phyloP scores from a whole-genome alignment of 2,329 filamentous ascomycete species.

The Ciborinia camelliae region DNA sequence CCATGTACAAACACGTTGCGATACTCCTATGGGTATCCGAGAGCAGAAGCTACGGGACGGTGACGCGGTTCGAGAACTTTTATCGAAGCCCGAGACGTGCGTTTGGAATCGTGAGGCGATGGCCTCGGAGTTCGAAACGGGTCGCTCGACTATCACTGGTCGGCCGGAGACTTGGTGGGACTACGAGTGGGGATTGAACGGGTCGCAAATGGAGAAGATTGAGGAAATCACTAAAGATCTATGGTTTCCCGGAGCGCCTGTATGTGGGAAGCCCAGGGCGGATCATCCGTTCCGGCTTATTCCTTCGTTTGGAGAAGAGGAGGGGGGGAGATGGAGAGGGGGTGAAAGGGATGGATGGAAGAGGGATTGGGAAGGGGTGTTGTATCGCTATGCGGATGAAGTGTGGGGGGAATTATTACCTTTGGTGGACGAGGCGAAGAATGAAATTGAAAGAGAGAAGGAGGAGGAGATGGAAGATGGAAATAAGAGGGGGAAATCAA shows the following conservation, averaged over 20 bases:
- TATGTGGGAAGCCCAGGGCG: neutral
- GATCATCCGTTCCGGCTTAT: too few species aligned
- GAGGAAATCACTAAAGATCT: slow-evolving; percentile 11
- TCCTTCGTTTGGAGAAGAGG: neutral
- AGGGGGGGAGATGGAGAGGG: too few species aligned
- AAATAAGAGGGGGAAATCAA: slow-evolving; percentile 18
- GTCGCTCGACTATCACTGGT: too few species aligned
- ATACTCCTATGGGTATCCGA: neutral
- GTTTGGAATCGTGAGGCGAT: neutral
- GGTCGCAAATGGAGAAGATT: neutral
- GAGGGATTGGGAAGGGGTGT: slow-evolving; percentile 49
- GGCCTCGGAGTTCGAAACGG: too few species aligned
- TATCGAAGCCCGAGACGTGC: slow-evolving; percentile 24
- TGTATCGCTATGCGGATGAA: slow-evolving; percentile 58
- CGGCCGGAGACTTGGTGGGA: neutral
- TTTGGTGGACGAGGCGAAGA: slow-evolving; percentile 53
- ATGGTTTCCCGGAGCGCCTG: neutral
- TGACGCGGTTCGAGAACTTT: slow-evolving; percentile 41
- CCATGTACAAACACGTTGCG: too few species aligned
- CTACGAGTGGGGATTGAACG: neutral
- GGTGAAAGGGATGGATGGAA: slow-evolving; percentile 24
- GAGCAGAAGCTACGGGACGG: slow-evolving; percentile 40
- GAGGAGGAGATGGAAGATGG: slow-evolving; percentile 4
- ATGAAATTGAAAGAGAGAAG: slow-evolving; percentile 49
- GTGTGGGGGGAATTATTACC: slow-evolving; percentile 64